A percentile compares a stretch with the other conserved stretches of the same genome.
Evolutionary conservation across 2,329 filamentous ascomycete species (phyloP).

Genomic region (Septoria petroselini): DNA sequence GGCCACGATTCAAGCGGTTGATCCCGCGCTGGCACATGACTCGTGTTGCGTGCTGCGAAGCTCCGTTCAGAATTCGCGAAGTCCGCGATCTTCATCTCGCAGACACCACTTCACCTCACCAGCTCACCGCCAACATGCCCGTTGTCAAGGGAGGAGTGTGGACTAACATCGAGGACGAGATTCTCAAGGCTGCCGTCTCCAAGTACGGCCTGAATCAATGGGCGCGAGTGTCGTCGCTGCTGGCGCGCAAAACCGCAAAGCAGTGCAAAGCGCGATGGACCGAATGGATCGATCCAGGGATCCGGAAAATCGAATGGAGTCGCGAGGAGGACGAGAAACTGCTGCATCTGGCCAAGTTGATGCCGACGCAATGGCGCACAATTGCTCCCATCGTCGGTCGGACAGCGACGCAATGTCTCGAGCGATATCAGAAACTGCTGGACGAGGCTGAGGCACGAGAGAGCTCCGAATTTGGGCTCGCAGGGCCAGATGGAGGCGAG

Average conservation of each 20-base stretch:
- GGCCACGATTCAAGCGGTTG: background rate
- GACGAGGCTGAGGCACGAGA: slow-evolving; percentile 94
- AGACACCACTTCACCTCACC: background rate
- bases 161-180: slow-evolving; percentile 82
- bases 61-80: too few relatives aligned
- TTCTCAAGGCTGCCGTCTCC: slow-evolving; percentile 90
- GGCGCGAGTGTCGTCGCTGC: slow-evolving; percentile 94
- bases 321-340: slow-evolving; percentile 98
- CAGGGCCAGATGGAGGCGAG: slow-evolving; percentile 82
- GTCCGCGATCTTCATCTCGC: too few relatives aligned
- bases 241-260: slow-evolving; percentile 96
- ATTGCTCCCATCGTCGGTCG: slow-evolving; percentile 95
- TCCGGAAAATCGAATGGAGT: slow-evolving; percentile 98
- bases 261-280: slow-evolving; percentile 99
- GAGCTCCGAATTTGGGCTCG: slow-evolving; percentile 68
- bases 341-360: slow-evolving; percentile 92
- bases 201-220: slow-evolving; percentile 97
- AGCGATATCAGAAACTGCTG: slow-evolving; percentile 92
- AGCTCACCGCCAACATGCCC: slow-evolving; percentile 53
- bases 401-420: slow-evolving; percentile 93
- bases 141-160: slow-evolving; percentile 66
- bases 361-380: slow-evolving; percentile 98
- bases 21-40: background rate
- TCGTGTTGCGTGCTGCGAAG: background rate
- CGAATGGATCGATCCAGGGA: slow-evolving; percentile 96